Evolutionary conservation across 192 early-diverging fungal genomes (phyloP), one percentile per base, ranked within the genome.

Genomic region (Linderina pennispora): DNA sequence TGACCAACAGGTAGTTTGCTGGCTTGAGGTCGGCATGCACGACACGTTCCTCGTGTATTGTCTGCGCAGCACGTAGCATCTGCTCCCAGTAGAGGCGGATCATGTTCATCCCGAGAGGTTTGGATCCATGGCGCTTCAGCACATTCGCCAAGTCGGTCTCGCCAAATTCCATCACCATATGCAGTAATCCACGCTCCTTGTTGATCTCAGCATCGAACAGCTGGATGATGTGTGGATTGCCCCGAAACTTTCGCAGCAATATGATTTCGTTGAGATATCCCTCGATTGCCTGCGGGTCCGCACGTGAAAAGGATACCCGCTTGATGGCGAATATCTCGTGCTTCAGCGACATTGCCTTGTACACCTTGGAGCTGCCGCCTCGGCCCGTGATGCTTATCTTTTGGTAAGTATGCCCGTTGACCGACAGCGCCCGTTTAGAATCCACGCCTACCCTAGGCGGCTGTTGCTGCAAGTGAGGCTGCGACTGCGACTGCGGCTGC

Each of bases 11-110:
- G 55, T 97, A 98, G 60, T 98, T 98, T 8, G 94, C 94, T 0
- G 95, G 95, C 58, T 98, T 98, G 20, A 98, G 62, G 51, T 98
- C 93, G 5, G 85, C 79, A 54, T 98, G 95, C 5, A 98, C 83
- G 52, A 98, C 91, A 9, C 85, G 87, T 43, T 80, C 71, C 28
- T 90, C 67, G 62, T 98, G 95, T 10, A 95, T 89, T 0, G 80
- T 81, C 33, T 85, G 77, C 4, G 96, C 94, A 4, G 93, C 89
- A 45, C 85, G 75, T 1, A 97, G 56, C 90, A 97, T 97, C 85
- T 92, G 88, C 60, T 84, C 76, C 90, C 91, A 94, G 52, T 90
- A 90, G 59, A 83, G 72, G 15, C 87, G 76, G 23, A 97, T 78
- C 45, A 85, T 82, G 46, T 84, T 84, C 40, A 87, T 55, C 24